phyloP scores from a whole-genome alignment of 257 asterid species.

The Solanum etuberosum region DNA sequence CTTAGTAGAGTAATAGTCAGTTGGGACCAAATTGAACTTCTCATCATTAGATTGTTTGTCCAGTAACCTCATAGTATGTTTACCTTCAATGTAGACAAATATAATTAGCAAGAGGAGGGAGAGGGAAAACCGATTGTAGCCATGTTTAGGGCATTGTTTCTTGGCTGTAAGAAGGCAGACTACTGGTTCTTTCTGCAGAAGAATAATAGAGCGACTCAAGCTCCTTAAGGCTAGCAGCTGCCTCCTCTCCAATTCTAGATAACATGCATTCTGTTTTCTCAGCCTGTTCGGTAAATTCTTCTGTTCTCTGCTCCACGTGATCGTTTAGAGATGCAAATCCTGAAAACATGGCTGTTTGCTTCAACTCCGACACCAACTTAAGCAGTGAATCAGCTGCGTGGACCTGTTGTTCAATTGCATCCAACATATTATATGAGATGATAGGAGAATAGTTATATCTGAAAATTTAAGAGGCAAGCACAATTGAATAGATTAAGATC shows the following conservation, averaged over 20 bases:
- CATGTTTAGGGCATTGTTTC: not conserved
- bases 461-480: not conserved
- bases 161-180: not conserved
- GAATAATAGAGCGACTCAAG: constrained; percentile 75
- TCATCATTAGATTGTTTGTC: not conserved
- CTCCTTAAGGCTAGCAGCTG: constrained; percentile 71
- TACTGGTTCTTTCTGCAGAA: constrained; percentile 33
- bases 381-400: constrained; percentile 84
- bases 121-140: not conserved
- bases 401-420: constrained; percentile 37
- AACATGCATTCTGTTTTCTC: constrained; percentile 43
- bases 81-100: not conserved
- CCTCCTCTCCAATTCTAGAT: constrained; percentile 70
- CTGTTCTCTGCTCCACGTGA: constrained; percentile 80
- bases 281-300: constrained; percentile 48
- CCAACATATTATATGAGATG: not conserved
- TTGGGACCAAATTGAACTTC: not conserved
- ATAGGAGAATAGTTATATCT: not conserved
- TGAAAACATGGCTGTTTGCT: constrained; percentile 80
- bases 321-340: constrained; percentile 83
- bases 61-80: not conserved
- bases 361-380: constrained; percentile 85
- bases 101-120: not conserved
- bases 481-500: not conserved
- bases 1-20: not conserved